A percentile compares a stretch with the other conserved stretches of the same genome.
Evolutionary conservation across 768 basidiomycete genomes (phyloP).

Genomic region (Pleurotus salmoneostramineus): DNA sequence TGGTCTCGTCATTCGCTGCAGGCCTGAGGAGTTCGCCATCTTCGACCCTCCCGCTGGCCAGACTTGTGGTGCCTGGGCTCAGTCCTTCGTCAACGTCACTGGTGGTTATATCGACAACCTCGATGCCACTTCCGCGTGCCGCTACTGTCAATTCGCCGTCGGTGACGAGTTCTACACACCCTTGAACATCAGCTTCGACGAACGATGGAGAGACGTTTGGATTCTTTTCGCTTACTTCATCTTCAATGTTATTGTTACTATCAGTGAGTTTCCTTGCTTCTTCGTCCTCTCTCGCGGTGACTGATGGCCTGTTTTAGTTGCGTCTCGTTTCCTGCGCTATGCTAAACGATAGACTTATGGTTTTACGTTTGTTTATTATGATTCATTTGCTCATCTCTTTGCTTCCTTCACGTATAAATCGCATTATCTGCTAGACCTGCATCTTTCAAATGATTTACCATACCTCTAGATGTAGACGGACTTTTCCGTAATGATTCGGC

Average conservation of each 20-base stretch:
- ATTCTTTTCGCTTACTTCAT: constrained; percentile 61
- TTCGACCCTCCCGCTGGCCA: constrained; percentile 75
- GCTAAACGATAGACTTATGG: constrained; percentile 49
- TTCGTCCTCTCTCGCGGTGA: constrained; percentile 6
- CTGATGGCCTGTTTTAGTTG: constrained; percentile 33
- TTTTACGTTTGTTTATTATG: too few relatives aligned
- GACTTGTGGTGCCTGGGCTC: constrained; percentile 69
- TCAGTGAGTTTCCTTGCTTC: constrained; percentile 24
- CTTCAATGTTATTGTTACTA: constrained; percentile 68
- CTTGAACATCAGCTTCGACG: constrained; percentile 58
- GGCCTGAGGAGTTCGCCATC: constrained; percentile 60
- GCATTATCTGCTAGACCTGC: neutral
- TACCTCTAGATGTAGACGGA: too few relatives aligned
- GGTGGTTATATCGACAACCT: constrained; percentile 78
- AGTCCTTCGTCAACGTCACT: constrained; percentile 52
- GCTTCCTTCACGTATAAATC: too few relatives aligned
- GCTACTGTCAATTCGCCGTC: constrained; percentile 62
- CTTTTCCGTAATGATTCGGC: too few relatives aligned
- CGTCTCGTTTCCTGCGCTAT: constrained; percentile 68
- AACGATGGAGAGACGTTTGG: constrained; percentile 68
- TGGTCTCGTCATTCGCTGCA: constrained; percentile 62
- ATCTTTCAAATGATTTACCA: too few relatives aligned
- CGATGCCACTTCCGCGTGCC: constrained; percentile 54
- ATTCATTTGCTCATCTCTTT: too few relatives aligned
- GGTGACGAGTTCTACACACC: constrained; percentile 64